A percentile compares a stretch with the other conserved stretches of the same genome.
Evolutionary conservation across 129 eudicot genomes (phyloP).

Genomic region (Dittrichia graveolens): DNA sequence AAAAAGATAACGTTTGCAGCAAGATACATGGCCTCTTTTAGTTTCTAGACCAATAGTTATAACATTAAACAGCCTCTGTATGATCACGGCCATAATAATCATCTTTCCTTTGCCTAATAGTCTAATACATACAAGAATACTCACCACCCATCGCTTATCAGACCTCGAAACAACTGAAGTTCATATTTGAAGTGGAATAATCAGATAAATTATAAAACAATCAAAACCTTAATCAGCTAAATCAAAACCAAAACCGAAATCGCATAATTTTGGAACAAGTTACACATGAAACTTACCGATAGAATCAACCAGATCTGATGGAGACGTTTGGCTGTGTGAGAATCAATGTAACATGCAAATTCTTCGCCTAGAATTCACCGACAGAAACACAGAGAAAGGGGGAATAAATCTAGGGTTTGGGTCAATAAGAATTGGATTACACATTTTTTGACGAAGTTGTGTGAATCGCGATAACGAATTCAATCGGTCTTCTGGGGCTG

Average conservation of each 20-base stretch:
- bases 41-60: neutral
- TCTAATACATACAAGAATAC: neutral
- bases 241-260: neutral
- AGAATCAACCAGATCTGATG: conserved; percentile 34
- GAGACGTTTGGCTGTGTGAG: conserved; percentile 16
- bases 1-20: too few relatives aligned
- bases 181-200: neutral
- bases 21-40: too few relatives aligned
- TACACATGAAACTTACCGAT: conserved; percentile 14
- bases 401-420: conserved; percentile 49
- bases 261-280: neutral
- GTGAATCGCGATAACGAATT: conserved; percentile 25
- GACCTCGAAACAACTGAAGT: conserved; percentile 20
- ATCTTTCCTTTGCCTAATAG: too few relatives aligned
- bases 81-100: too few relatives aligned
- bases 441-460: conserved; percentile 28
- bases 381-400: conserved; percentile 22
- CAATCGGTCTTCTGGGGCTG: conserved; percentile 36
- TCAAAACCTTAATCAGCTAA: neutral
- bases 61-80: too few relatives aligned
- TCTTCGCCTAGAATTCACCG: conserved; percentile 27
- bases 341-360: conserved; percentile 23
- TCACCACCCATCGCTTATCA: neutral
- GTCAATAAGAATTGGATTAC: conserved; percentile 16
- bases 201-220: neutral